Conservation (phyloP, 2,329 filamentous ascomycete genomes). For the Talaromyces sp. region DNA sequence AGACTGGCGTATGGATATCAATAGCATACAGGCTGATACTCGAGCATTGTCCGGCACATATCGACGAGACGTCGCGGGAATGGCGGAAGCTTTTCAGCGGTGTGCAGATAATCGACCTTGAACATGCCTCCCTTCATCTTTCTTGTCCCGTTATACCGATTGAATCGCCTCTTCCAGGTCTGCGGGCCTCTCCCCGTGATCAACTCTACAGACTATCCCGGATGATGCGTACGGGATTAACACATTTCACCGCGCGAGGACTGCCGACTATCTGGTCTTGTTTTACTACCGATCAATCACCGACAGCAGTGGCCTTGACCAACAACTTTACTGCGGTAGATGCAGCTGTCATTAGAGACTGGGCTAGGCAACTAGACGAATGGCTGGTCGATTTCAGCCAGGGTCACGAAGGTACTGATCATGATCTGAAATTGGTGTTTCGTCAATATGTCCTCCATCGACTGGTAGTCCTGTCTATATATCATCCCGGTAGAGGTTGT, state of each 20-base stretch:
- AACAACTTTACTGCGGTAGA: conserved; percentile 13
- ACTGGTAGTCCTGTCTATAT: conserved; percentile 20
- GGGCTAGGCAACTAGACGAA: conserved; percentile 18
- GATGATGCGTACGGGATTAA: conserved; percentile 19
- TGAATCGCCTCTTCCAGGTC: conserved; percentile 17
- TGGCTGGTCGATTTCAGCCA: conserved; percentile 18
- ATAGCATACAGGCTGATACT: conserved; percentile 16
- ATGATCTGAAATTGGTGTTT: conserved; percentile 16
- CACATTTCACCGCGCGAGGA: conserved; percentile 18
- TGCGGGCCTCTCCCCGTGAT: conserved; percentile 15
- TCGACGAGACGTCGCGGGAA: conserved; percentile 17
- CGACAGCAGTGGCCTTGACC: not conserved
- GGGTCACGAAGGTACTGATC: conserved; percentile 13
- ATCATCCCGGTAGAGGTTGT: conserved; percentile 17
- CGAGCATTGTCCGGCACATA: conserved; percentile 16
- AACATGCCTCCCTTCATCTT: conserved; percentile 19
- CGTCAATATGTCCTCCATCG: conserved; percentile 20
- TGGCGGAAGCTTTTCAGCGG: conserved; percentile 20
- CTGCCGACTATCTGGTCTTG: conserved; percentile 19
- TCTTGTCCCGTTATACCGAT: conserved; percentile 19
- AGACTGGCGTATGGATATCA: conserved; percentile 18
- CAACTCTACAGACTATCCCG: conserved; percentile 18
- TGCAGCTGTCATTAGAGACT: conserved; percentile 17
- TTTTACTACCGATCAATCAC: conserved; percentile 12
- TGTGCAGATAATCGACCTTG: conserved; percentile 17